Conservation (phyloP, 108 stramenopile genomes). For the Licmophora abbreviata region DNA sequence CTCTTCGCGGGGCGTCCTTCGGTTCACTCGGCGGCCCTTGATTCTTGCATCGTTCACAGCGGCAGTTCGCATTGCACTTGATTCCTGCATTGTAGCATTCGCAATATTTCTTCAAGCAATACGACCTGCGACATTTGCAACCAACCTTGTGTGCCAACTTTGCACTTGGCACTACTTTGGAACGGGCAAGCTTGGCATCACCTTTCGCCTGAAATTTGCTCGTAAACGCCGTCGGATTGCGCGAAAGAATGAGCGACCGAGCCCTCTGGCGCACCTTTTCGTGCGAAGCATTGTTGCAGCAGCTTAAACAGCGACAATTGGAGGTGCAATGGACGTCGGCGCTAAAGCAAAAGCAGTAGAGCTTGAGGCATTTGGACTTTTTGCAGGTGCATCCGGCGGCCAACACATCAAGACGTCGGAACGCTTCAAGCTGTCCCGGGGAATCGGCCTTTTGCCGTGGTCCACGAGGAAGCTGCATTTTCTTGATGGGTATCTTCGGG, state of each 20-base stretch:
- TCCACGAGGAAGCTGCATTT: no score
- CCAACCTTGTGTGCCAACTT: slow-evolving; percentile 79
- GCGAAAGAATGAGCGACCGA: slow-evolving; percentile 64
- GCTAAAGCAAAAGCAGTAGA: slow-evolving; percentile 47
- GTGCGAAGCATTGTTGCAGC: slow-evolving; percentile 56
- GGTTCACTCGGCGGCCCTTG: slow-evolving; percentile 19
- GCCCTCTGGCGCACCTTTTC: slow-evolving; percentile 63
- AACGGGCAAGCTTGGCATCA: background rate
- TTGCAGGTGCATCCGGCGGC: slow-evolving; percentile 97
- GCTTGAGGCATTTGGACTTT: slow-evolving; percentile 93
- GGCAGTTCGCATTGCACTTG: slow-evolving; percentile 81
- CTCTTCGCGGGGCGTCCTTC: no score
- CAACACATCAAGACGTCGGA: no score
- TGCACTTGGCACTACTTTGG: slow-evolving; percentile 6
- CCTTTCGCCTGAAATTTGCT: slow-evolving; percentile 65
- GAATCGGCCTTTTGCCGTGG: no score
- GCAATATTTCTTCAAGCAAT: slow-evolving; percentile 94
- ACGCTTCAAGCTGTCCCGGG: no score
- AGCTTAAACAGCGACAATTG: slow-evolving; percentile 63
- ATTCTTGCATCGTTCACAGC: slow-evolving; percentile 92
- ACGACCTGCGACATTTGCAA: slow-evolving; percentile 90
- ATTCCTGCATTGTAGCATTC: slow-evolving; percentile 88
- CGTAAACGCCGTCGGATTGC: slow-evolving; percentile 87
- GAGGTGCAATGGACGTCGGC: slow-evolving; percentile 24
- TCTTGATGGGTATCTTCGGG: no score